phyloP scores from a whole-genome alignment of 2,329 filamentous ascomycete species.

The Colletotrichum eleusines region DNA sequence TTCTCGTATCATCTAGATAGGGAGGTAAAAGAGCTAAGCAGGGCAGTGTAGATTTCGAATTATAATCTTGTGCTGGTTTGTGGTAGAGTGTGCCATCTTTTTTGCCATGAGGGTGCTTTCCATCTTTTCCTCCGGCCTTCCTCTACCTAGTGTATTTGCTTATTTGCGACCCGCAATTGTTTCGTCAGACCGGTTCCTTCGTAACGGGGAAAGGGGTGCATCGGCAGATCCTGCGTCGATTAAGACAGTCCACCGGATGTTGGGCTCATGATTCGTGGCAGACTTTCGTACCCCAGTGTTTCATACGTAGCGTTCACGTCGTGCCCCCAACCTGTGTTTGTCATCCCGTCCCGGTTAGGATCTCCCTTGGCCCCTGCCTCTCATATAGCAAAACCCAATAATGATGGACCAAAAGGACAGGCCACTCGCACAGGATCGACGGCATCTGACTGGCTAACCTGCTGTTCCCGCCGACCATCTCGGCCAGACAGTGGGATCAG shows the following conservation, averaged over 20 bases:
- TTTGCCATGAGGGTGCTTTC: too few relatives aligned
- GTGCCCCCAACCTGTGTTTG: not conserved
- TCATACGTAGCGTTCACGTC: conserved; percentile 1
- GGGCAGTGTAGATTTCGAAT: too few relatives aligned
- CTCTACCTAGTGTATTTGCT: not conserved
- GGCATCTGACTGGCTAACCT: conserved; percentile 31
- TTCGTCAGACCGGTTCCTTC: not conserved
- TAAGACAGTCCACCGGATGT: conserved; percentile 13
- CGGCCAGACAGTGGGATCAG: conserved; percentile 29
- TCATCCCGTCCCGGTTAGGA: conserved; percentile 4
- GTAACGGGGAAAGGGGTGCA: not conserved
- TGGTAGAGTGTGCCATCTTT: too few relatives aligned
- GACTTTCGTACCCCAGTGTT: conserved; percentile 18
- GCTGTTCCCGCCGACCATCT: conserved; percentile 20
- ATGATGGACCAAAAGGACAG: not conserved
- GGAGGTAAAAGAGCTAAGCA: too few relatives aligned
- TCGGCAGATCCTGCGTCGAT: conserved; percentile 10
- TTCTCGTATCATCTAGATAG: too few relatives aligned
- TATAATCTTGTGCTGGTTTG: too few relatives aligned
- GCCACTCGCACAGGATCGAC: conserved; percentile 29
- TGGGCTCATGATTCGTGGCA: conserved; percentile 31
- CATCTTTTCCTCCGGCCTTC: not conserved
- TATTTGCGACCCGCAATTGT: not conserved
- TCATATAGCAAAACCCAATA: conserved; percentile 4
- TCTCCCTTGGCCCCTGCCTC: not conserved